These are phyloP conservation scores for Botrytis galanthina DNA, from an alignment of 2,329 filamentous ascomycete species.

Conservation along the genomic window DNA sequence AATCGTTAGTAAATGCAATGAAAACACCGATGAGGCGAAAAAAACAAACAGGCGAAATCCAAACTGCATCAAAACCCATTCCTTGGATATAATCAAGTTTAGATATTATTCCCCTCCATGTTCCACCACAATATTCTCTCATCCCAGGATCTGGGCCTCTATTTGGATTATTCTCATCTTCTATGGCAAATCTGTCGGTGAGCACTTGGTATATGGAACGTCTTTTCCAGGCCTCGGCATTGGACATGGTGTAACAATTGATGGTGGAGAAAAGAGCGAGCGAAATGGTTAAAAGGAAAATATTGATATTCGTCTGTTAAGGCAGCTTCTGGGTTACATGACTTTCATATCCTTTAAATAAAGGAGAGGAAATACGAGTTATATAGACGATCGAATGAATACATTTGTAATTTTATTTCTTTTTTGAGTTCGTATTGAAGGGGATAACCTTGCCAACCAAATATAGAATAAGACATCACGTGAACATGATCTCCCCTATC, in stretches of 20 bases:
- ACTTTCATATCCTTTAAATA: background rate
- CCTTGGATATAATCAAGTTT: constrained; percentile 48
- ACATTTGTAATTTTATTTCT: background rate
- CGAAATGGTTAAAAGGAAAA: background rate
- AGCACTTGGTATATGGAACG: constrained; percentile 44
- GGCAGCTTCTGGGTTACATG: background rate
- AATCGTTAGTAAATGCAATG: background rate
- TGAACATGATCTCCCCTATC: background rate
- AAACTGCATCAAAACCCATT: constrained; percentile 39
- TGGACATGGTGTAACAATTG: constrained; percentile 13
- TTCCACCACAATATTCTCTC: constrained; percentile 46
- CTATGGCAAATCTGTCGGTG: constrained; percentile 43
- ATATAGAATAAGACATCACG: constrained; percentile 1
- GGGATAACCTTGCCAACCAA: background rate
- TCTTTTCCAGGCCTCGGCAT: constrained; percentile 35
- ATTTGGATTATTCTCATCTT: constrained; percentile 24
- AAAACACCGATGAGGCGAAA: too few species aligned
- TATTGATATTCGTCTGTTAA: background rate
- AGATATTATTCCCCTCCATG: constrained; percentile 46
- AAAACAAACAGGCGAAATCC: constrained; percentile 20
- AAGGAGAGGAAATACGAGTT: background rate
- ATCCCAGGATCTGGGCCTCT: background rate
- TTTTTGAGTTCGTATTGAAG: background rate
- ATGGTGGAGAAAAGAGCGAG: background rate
- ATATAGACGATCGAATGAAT: background rate